Evolutionary conservation across 495 filamentous ascomycete species (phyloP).

Genomic region (Oleoguttula mirabilis): DNA sequence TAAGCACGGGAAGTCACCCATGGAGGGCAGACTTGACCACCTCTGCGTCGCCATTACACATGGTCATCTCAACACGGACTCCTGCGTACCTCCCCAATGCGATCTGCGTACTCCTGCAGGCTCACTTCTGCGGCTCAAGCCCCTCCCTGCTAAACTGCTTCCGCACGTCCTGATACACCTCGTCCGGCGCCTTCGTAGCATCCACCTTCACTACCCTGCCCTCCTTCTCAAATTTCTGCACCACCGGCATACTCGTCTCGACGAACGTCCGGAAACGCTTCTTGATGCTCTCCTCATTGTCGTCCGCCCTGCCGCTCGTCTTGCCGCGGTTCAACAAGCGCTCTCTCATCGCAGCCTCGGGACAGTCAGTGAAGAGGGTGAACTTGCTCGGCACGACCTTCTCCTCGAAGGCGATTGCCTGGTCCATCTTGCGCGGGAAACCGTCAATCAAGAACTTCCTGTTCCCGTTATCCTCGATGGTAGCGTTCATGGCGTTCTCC

Average conservation of each 20-base stretch:
- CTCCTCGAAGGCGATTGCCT: constrained; percentile 85
- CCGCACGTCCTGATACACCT: constrained; percentile 63
- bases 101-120: too few relatives aligned
- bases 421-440: constrained; percentile 94
- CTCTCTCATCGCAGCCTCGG: constrained; percentile 74
- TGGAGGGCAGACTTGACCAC: too few relatives aligned
- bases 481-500: constrained; percentile 77
- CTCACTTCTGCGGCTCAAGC: constrained; percentile 25
- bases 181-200: constrained; percentile 53
- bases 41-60: too few relatives aligned
- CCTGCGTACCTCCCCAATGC: too few relatives aligned
- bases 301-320: constrained; percentile 81
- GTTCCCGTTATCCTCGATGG: constrained; percentile 37
- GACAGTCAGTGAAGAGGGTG: constrained; percentile 84
- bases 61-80: too few relatives aligned
- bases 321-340: constrained; percentile 78
- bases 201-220: constrained; percentile 66
- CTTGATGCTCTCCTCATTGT: constrained; percentile 88
- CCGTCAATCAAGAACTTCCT: constrained; percentile 79
- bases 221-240: constrained; percentile 66
- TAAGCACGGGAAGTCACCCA: too few relatives aligned
- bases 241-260: constrained; percentile 94
- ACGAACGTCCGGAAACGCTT: constrained; percentile 91
- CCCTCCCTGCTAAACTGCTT: constrained; percentile 38
- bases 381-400: constrained; percentile 70